Percentiles rank a stretch among this genome's conserved stretches.
These are phyloP conservation scores for Leccinum arenicola DNA, from an alignment of 768 basidiomycete species.

Conservation along the genomic window DNA sequence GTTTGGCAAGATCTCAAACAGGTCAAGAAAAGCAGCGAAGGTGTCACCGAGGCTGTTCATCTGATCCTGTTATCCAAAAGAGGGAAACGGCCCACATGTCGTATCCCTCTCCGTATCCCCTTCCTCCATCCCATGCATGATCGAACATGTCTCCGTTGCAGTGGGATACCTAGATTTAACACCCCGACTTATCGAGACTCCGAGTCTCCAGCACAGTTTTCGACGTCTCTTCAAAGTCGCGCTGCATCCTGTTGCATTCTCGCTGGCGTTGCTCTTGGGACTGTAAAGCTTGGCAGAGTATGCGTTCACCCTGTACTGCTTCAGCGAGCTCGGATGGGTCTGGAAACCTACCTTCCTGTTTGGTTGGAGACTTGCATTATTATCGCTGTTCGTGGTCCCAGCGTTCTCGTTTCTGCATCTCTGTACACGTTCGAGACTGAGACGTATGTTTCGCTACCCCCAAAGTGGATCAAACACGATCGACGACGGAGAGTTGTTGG, in stretches of 20 bases:
- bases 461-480: slow-evolving; percentile 4
- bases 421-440: not conserved
- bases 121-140: too few relatives aligned
- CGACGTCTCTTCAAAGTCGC: not conserved
- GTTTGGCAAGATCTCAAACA: too few relatives aligned
- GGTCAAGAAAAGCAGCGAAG: too few relatives aligned
- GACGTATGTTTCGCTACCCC: slow-evolving; percentile 7
- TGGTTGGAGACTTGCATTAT: slow-evolving; percentile 16
- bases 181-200: not conserved
- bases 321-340: not conserved
- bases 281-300: slow-evolving; percentile 12
- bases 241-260: not conserved
- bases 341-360: slow-evolving; percentile 19
- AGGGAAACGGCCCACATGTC: too few relatives aligned
- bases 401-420: slow-evolving; percentile 10
- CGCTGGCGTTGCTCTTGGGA: not conserved
- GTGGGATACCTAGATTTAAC: too few relatives aligned
- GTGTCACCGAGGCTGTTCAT: too few relatives aligned
- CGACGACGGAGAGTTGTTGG: not conserved
- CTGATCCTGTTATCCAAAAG: too few relatives aligned
- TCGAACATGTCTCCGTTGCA: too few relatives aligned
- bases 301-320: slow-evolving; percentile 10
- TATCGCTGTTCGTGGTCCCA: slow-evolving; percentile 14
- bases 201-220: not conserved
- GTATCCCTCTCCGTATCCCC: too few relatives aligned